Base-by-base conservation (phyloP, 208 protist genomes). In the Acanthamoeba healyi region DNA sequence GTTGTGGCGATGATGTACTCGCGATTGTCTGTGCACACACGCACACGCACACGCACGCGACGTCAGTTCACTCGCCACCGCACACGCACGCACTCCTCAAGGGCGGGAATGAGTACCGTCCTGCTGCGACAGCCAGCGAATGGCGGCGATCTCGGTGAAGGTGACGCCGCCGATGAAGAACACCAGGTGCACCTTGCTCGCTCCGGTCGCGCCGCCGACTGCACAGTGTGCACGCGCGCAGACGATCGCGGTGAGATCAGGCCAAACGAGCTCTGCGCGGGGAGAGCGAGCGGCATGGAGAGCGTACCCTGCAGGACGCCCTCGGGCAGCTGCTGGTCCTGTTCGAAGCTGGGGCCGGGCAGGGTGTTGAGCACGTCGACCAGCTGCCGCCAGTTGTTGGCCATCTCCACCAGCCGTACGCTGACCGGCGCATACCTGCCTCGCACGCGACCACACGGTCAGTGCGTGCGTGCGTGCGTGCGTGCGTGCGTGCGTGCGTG, bases 91-190 rank as follows among this genome's bases (percentile, higher is more conserved):
- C 77, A 88, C 56, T 92, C 34, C 15, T 2, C 2, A 15, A 34
- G 36, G 1, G 38, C 0, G 1, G 19, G 15, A 79, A 79, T 42
- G 24, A 79, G 46, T 26, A 86, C 95, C 94, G 29, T 94, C 79
- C 44, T 95, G 61, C 77, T 79, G 38, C 54, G 98, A 95, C 15
- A 99, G 84, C 92, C 98, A 98, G 79, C 99, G 97, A 34, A 99
- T 49, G 22, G 98, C 96, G 46, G 97, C 98, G 17, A 99, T 98
- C 94, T 99, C 99, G 0, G 98, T 96, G 72, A 96, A 97, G 5
- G 98, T 99, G 36, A 99, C 94, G 26, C 99, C 99, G 26, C 98
- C 98, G 82, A 99, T 97, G 77, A 99, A 97, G 96, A 98, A 98
- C 44, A 99, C 96, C 54, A 99, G 93, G 2, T 93, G 95, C 26